Base-by-base conservation (phyloP, 129 eudicot genomes). In the Gnaphalium uliginosum region DNA sequence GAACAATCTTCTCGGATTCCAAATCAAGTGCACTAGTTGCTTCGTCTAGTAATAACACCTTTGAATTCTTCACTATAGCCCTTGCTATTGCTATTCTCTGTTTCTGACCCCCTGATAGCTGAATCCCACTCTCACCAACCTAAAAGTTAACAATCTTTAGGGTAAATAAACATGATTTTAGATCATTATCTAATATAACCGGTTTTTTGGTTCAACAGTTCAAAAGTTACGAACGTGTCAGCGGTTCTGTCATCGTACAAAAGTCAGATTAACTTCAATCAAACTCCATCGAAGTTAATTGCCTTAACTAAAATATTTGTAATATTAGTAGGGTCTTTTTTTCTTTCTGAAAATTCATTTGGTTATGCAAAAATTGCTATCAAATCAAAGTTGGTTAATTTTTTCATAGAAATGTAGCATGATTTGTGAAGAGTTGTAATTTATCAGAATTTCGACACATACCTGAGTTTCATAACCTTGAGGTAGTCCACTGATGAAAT, bases 111-210 rank as follows among this genome's bases (percentile, higher is more conserved):
- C 96, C 96, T 17, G 94, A 90, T 59, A 90, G 72, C 64, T 90
- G 96, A 14, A 88, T 88, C 65, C 97, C 97, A 81, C 94, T 86
- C 26, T 88, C 84, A 37, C 97, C 97, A 72, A 91, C 97, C 97
- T 91, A 54, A 17, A n/a, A 29, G 13, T 17, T 27, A 13, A 25
- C 65, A 30, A 59, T 37, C 69, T 48, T 69, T 46, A 69, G 18
- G 18, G 23, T 33, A 27, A 70, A 41, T 11, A 10, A 29, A 29
- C 41, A 35, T 35, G 51, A 43, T 11, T 43, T 43, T 13, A 9
- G 51, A 13, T 18, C 5, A 53, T 18, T 18, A n/a, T 53, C 23
- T 53, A 19, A 5, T 17, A 17, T 53, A 53, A 19, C 24, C 6
- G 1, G 56, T 50, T 50, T 50, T 21, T 13, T 50, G 7, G 19